Evolutionary conservation across 202 grass and related monocot species (phyloP), one percentile per base, ranked within the genome.

Genomic region (Hordeum pubiflorum): DNA sequence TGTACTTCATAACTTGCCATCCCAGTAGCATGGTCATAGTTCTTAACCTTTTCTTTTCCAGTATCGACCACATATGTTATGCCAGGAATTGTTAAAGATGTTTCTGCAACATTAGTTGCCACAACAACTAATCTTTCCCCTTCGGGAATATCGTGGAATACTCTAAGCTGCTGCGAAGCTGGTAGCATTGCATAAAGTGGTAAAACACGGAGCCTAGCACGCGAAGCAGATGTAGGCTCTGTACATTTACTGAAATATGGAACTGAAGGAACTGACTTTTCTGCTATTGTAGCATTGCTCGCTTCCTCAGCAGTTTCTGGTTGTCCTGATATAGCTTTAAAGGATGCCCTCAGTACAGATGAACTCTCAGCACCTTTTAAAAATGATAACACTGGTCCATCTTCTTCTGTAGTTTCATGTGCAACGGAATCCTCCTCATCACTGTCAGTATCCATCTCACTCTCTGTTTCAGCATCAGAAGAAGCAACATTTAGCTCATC

Each of bases 31-130:
- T 93, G 87, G 54, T 90, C 74, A 48, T 95, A 99, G 73, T 89
- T 93, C 87, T 99, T 99, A 73, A 95, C 87, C 77, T 95, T 99
- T 89, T 91, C 84, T 89, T 99, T 99, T 44, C 96, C 96, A 57
- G 96, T 99, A 78, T 99, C 96, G 4, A 99, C 85, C 38, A 99
- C 87, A 89, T 99, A 99, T 58, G 86, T 93, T 89, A 99, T 99
- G 39, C 96, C 90, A 17, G 92, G 92, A 77, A 95, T 99, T 20
- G 92, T 99, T 87, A 99, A 76, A 81, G 96, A 95, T 61, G 96
- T 99, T 81, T 99, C 90, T 58, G 92, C 96, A 70, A 99, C 96
- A 91, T 99, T 99, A 77, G 96, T 99, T 74, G 96, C 90, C 74
- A 99, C 86, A 21, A 99, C 96, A 74, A 99, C 86, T 74, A 99